A percentile compares a stretch with the other conserved stretches of the same genome.
These are phyloP conservation scores for Odontarrhena argentea DNA, from an alignment of 345 rosid genomes.

Conservation along the genomic window DNA sequence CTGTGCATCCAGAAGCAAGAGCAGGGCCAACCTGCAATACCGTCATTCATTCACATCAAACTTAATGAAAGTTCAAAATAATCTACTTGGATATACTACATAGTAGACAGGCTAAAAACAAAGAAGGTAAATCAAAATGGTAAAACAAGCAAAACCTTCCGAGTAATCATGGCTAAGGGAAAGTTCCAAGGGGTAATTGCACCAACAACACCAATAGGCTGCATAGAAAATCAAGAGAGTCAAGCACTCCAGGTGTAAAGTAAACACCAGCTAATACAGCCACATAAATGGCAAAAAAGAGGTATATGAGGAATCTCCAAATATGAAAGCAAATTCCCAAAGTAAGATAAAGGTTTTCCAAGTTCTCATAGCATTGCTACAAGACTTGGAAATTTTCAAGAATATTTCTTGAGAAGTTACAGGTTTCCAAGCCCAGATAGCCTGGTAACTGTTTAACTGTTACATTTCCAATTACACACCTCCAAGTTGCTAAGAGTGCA, in stretches of 20 bases:
- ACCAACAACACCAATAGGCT: slow-evolving; percentile 99
- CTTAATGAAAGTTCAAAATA: neutral
- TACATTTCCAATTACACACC: neutral
- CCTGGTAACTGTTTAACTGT: slow-evolving; percentile 4
- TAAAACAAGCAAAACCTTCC: slow-evolving; percentile 60
- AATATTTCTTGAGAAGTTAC: slow-evolving; percentile 3
- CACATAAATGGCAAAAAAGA: neutral
- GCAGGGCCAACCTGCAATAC: slow-evolving; percentile 90
- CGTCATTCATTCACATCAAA: slow-evolving; percentile 37
- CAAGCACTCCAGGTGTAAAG: slow-evolving; percentile 4
- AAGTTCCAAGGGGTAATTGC: slow-evolving; percentile 97
- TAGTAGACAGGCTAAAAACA: slow-evolving; percentile 18
- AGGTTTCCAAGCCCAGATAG: slow-evolving; percentile 11
- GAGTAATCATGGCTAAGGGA: slow-evolving; percentile 98
- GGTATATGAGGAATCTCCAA: slow-evolving; percentile 17
- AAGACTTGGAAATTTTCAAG: neutral
- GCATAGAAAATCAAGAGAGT: slow-evolving; percentile 40
- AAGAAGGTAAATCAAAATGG: neutral
- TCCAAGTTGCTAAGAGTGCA: slow-evolving; percentile 5
- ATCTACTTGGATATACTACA: slow-evolving; percentile 5
- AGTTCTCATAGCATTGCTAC: slow-evolving; percentile 19
- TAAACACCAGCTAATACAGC: neutral
- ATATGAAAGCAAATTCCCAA: neutral
- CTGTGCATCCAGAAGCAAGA: slow-evolving; percentile 98
- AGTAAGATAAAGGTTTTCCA: slow-evolving; percentile 6